Percentiles rank a stretch among this genome's conserved stretches.
These are phyloP conservation scores for Lichtheimia ornata DNA, from an alignment of 371 early-diverging fungal species.

Conservation along the genomic window DNA sequence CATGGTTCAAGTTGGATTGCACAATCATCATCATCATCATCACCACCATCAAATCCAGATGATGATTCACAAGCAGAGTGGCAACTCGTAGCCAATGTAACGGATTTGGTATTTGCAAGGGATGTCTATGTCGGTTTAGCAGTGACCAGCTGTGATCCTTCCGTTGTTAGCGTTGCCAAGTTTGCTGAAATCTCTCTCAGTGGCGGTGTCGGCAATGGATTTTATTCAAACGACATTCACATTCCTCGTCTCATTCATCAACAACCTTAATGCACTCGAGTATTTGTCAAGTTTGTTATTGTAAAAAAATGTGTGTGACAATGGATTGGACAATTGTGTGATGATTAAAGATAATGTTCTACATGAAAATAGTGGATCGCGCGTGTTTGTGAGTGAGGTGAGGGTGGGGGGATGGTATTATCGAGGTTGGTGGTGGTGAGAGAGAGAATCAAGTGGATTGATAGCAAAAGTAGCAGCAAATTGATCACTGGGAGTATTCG, in stretches of 20 bases:
- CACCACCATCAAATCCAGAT: not conserved
- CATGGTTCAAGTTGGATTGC: conserved; percentile 17
- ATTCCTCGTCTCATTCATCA: not conserved
- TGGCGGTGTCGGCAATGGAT: conserved; percentile 31
- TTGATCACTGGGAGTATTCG: too few relatives aligned
- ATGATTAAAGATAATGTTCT: not conserved
- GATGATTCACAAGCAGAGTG: conserved; percentile 15
- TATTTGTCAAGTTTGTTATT: not conserved
- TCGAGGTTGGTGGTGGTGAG: not conserved
- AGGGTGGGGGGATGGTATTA: not conserved
- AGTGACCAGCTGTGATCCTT: conserved; percentile 47
- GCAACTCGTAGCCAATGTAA: conserved; percentile 29
- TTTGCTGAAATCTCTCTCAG: conserved; percentile 40
- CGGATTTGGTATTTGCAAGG: conserved; percentile 27
- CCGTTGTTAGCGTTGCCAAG: conserved; percentile 48
- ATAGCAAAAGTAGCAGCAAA: not conserved
- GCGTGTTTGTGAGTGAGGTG: too few relatives aligned
- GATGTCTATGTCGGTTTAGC: conserved; percentile 46
- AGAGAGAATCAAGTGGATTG: not conserved
- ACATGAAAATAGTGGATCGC: not conserved
- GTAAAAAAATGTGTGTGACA: not conserved
- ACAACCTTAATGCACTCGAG: conserved; percentile 3
- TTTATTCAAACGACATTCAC: not conserved
- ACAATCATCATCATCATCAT: conserved; percentile 7
- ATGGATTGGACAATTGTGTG: not conserved